phyloP scores from a whole-genome alignment of 192 early-diverging fungal species.

The Backusella morwellensis region DNA sequence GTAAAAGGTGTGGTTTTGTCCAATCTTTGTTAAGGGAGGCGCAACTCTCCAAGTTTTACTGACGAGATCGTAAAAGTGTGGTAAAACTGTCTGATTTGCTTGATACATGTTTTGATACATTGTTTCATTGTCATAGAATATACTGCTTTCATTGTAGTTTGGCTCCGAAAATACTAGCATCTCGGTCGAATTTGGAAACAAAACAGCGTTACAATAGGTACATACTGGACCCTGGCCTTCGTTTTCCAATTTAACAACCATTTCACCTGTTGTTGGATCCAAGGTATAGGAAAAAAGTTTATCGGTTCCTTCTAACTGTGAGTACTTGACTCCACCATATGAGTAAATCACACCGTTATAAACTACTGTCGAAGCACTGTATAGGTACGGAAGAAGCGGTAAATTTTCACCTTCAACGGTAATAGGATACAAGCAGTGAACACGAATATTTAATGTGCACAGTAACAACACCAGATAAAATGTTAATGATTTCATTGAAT shows the following conservation, averaged over 20 bases:
- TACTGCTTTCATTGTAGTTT: background rate
- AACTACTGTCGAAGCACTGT: background rate
- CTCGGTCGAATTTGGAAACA: background rate
- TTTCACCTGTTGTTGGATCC: background rate
- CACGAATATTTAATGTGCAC: background rate
- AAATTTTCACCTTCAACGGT: background rate
- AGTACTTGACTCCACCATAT: background rate
- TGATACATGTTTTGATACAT: background rate
- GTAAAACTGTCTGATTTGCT: background rate
- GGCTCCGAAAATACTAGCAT: background rate
- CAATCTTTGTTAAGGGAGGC: background rate
- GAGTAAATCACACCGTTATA: background rate
- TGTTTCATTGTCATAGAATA: background rate
- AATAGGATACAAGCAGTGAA: background rate
- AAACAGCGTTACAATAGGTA: background rate
- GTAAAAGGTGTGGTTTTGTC: background rate
- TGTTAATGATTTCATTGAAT: background rate
- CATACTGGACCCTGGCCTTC: background rate
- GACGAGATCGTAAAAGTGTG: background rate
- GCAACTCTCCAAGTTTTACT: background rate
- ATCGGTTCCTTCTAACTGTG: background rate
- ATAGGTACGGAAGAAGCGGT: background rate
- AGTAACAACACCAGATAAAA: background rate
- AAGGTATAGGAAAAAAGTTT: background rate
- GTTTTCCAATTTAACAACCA: background rate